Evolutionary conservation across 192 early-diverging fungal species (phyloP).

Genomic region (Coemansia sp.): DNA sequence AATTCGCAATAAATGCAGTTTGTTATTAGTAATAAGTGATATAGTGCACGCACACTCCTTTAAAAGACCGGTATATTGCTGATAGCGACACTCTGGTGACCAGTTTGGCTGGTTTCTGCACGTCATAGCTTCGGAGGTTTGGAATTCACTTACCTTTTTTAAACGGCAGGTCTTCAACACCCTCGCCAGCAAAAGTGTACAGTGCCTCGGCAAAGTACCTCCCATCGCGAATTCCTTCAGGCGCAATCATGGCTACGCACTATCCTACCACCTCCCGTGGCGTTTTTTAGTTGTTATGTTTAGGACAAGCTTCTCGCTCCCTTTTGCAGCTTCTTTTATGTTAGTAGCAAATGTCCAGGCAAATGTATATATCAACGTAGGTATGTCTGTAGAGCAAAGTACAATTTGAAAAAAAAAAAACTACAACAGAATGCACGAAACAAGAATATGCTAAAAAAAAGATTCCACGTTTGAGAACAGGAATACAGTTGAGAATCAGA

Average conservation of each 20-base stretch:
- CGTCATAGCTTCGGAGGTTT: neutral
- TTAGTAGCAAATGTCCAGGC: neutral
- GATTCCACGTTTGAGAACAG: slow-evolving; percentile 1
- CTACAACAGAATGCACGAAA: slow-evolving; percentile 7
- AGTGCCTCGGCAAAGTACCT: slow-evolving; percentile 53
- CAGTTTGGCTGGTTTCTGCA: neutral
- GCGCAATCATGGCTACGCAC: slow-evolving; percentile 39
- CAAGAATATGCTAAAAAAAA: slow-evolving; percentile 1
- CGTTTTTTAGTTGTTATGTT: neutral
- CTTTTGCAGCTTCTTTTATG: neutral
- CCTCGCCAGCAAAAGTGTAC: slow-evolving; percentile 57
- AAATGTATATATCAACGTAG: neutral
- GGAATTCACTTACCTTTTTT: slow-evolving; percentile 33
- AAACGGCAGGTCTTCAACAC: slow-evolving; percentile 55
- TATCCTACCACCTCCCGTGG: neutral
- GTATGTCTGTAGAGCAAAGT: neutral
- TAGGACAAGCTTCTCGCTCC: neutral
- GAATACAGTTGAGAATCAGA: slow-evolving; percentile 5
- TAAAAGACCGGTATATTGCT: neutral
- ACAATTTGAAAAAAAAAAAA: slow-evolving; percentile 3
- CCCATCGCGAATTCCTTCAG: slow-evolving; percentile 54
- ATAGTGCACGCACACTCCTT: neutral
- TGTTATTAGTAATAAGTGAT: slow-evolving; percentile 1
- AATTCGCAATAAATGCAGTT: neutral
- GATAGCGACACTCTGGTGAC: neutral